Evolutionary conservation across 352 stramenopile species (phyloP), one percentile per base, ranked within the genome.

Genomic region (Pythium biforme): DNA sequence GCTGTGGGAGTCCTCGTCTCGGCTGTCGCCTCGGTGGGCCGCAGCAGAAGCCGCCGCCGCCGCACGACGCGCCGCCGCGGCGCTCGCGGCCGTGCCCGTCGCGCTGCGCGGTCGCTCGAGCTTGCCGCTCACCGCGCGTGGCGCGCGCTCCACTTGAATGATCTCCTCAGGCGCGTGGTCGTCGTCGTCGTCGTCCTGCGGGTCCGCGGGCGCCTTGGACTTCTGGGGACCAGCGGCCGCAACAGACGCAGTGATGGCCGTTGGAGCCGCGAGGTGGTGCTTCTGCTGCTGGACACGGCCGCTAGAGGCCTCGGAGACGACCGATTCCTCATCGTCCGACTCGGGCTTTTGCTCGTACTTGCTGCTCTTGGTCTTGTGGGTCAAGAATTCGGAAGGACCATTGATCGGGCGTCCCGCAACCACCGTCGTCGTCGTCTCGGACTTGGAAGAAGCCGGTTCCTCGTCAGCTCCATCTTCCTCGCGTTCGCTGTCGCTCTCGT

Each of bases 41-140:
- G 23, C 52, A 29, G 40, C 37, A 27, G 33, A 43, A 49, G 70
- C 52, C 52, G 69, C 53, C 22, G 31, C 52, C 3, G 52, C 49
- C 10, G 34, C 60, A 15, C 64, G 57, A 31, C 64, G 52, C 40
- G 58, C 64, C 0, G 59, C 64, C 0, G 58, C 64, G 7, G 64
- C 59, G 50, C 64, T 67, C 7, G 64, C 64, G 0, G 64, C 64
- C 14, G 64, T 57, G 23, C 66, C 67, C 1, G 64, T 72, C 17
- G 73, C 73, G 66, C 73, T 90, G 46, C 85, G 83, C 0, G 78
- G 76, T 17, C 81, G 79, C 37, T 66, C 66, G 17, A 83, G 68
- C 15, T 75, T 75, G 31, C 62, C 57, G 25, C 57, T 70, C 0
- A 64, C 63, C 11, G 66, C 48, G 4, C 75, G 70, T 17, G 60